phyloP scores from a whole-genome alignment of 768 basidiomycete species.

The Psilocybe cubensis region DNA sequence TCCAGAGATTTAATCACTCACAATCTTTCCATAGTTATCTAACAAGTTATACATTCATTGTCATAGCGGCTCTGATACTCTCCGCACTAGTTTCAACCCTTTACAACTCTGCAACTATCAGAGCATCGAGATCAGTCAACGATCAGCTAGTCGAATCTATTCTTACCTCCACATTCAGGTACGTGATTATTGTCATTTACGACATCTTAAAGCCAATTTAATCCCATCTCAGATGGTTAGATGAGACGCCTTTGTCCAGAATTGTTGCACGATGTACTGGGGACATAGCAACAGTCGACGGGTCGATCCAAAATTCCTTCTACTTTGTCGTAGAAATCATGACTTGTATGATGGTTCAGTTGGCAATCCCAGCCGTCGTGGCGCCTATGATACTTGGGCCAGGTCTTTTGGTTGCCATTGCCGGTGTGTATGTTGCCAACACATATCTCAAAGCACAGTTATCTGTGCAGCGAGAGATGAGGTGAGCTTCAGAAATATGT shows the following conservation, averaged over 20 bases:
- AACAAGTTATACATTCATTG: constrained; percentile 18
- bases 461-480: constrained; percentile 41
- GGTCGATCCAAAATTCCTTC: constrained; percentile 31
- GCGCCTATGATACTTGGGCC: constrained; percentile 52
- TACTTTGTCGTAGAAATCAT: constrained; percentile 30
- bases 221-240: constrained; percentile 46
- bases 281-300: constrained; percentile 66
- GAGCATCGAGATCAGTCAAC: constrained; percentile 62
- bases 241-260: constrained; percentile 48
- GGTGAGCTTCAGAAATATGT: not conserved
- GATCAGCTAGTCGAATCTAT: constrained; percentile 52
- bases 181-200: too few species aligned
- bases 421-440: constrained; percentile 48
- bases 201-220: not conserved
- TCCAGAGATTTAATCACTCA: not conserved
- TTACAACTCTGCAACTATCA: constrained; percentile 51
- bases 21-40: constrained; percentile 45
- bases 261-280: constrained; percentile 70
- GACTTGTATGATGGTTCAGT: constrained; percentile 42
- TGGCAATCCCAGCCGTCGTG: constrained; percentile 46
- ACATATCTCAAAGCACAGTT: constrained; percentile 51
- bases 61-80: constrained; percentile 16
- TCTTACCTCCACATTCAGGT: constrained; percentile 65
- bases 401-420: constrained; percentile 40
- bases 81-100: constrained; percentile 38